Evolutionary conservation across 345 rosid genomes (phyloP), one percentile per base, ranked within the genome.

Genomic region (Aquilaria sinensis): DNA sequence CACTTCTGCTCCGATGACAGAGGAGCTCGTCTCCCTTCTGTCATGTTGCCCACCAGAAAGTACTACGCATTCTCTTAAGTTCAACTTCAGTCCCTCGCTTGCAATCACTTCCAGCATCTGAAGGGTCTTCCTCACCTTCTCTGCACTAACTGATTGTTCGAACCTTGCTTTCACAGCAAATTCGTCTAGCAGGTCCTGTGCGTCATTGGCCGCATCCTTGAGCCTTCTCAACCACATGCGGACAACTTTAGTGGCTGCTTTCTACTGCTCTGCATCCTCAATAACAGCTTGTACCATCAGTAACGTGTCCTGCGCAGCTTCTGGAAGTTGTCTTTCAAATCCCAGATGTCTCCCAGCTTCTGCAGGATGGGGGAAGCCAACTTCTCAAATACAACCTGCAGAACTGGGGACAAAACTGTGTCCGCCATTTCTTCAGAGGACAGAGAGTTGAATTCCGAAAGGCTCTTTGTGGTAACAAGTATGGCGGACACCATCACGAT

Each of bases 231-330:
- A 51, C 72, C 72, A 73, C 48, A 67, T 58, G 55, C 33, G 23
- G 30, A 72, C 46, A 48, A 23, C 51, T 51, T 51, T 64, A 50
- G 63, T 59, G 2, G 12, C 32, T 15, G 48, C 30, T 37, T 63
- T 72, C 15, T 57, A 15, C 61, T 72, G 48, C 33, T 67, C 70
- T 50, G 75, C 75, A 52, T 61, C 75, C 32, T 72, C 51, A 12
- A 72, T 54, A 29, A 62, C 75, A 4, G 65, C 75, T 47, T 54
- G 60, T 46, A 72, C 58, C 1, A 53, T 4, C 8, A 2, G n/a
- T 37, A 67, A 12, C 45, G 32, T 62, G 2, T 31, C 46, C 30
- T 31, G 51, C 23, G 23, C 10, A 72, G 58, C 52, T 53, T 72
- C 47, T 52, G 47, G 31, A 61, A 8, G 13, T 57, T 48, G 51